Base-by-base conservation (phyloP, 441 rosid genomes). In the Bocquillonia castaneifolia region DNA sequence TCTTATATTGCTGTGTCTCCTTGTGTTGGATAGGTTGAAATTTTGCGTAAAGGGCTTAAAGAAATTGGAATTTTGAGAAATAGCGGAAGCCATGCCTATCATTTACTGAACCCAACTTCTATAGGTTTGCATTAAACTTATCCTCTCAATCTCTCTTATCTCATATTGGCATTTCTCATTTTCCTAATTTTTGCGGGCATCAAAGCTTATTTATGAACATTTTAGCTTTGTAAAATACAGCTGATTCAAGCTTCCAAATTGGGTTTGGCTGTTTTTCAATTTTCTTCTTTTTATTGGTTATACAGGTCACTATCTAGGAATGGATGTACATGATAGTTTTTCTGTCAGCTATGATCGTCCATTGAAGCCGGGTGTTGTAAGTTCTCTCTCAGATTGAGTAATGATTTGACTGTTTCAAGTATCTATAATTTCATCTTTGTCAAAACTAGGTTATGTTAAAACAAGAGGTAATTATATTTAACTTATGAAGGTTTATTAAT, bases 251-350 rank as follows among this genome's bases (percentile, higher is more conserved):
- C 20, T 66, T 44, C 45, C 54, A 45, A 62, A n/a, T 70, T 59
- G 42, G 42, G 13, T 52, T 59, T 64, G 51, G 52, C 52, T 39
- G 28, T 17, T 13, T 64, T 26, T 45, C 45, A n/a, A 15, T 28
- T 59, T n/a, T 57, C 6, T 50, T 61, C 37, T 31, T 26, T 40
- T 40, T 59, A 63, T 67, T 37, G 69, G 56, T 52, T 78, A 56
- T 77, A 59, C 74, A 94, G 99, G 99, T 79, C 99, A 94, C 78
- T 94, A 88, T 80, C 87, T 94, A 18, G 99, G 99, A 73, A 90
- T 94, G 98, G 99, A 94, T 73, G 98, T 94, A 74, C 99, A 94
- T 64, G 99, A 94, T 83, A 84, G 94, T 78, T 86, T 90, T 66
- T 57, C 68, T 66, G 77, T 89, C 70, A 82, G 91, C 78, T 90